phyloP scores from a whole-genome alignment of 2,329 filamentous ascomycete genomes.

The Epichloe coenophiala region DNA sequence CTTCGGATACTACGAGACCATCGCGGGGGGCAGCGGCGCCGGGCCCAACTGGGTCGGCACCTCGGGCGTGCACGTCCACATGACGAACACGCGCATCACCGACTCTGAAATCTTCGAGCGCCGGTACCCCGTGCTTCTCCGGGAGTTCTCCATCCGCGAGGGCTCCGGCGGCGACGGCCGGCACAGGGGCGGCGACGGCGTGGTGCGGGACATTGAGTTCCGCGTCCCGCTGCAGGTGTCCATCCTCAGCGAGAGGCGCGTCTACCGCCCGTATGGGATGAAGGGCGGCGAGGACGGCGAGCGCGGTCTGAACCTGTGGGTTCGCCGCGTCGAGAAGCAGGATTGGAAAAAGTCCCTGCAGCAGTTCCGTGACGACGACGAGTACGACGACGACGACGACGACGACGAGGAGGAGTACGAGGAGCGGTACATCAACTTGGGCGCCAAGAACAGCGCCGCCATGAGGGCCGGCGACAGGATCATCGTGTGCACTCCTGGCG shows the following conservation, averaged over 20 bases:
- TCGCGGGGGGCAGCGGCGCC: slow-evolving; percentile 51
- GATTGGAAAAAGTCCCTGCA: slow-evolving; percentile 33
- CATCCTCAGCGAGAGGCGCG: slow-evolving; percentile 65
- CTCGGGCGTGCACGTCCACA: slow-evolving; percentile 31
- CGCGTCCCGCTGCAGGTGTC: slow-evolving; percentile 62
- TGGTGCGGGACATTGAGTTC: slow-evolving; percentile 68
- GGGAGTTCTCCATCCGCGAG: slow-evolving; percentile 52
- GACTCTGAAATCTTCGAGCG: slow-evolving; percentile 32
- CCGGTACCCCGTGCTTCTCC: slow-evolving; percentile 56
- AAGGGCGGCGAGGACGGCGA: slow-evolving; percentile 68
- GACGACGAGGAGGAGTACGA: no score
- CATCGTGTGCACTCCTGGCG: slow-evolving; percentile 65
- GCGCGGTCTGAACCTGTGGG: slow-evolving; percentile 79
- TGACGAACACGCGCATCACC: slow-evolving; percentile 74
- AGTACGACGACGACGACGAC: no score
- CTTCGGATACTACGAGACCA: slow-evolving; percentile 48
- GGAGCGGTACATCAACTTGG: slow-evolving; percentile 55
- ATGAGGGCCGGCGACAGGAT: slow-evolving; percentile 69
- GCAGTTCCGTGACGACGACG: slow-evolving; percentile 21
- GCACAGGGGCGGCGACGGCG: slow-evolving; percentile 59
- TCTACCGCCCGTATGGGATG: slow-evolving; percentile 54
- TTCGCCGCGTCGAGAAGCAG: slow-evolving; percentile 52
- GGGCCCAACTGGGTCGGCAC: slow-evolving; percentile 38
- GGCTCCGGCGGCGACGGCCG: slow-evolving; percentile 53
- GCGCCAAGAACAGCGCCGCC: slow-evolving; percentile 65